Base-by-base conservation (phyloP, 139 green algal species). In the Chlamydomonas schloesseri region DNA sequence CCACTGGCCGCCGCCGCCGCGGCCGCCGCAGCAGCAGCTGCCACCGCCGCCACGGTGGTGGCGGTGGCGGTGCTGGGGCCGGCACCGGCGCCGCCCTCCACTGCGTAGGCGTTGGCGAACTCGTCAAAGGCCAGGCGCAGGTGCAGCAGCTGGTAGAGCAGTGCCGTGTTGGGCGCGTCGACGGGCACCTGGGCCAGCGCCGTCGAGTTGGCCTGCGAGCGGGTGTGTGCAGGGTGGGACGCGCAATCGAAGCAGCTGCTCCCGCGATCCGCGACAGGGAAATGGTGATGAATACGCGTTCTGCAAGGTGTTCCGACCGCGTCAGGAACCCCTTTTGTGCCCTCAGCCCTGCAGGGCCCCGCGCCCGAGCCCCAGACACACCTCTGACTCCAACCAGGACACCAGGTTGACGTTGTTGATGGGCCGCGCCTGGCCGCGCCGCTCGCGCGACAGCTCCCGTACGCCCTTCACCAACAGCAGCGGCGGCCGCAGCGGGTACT, bases 61-160 rank as follows among this genome's bases (percentile, higher is more conserved):
- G 69, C 69, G 2, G 17, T 20, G 1, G 36, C 34, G 60, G 60
- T 14, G 10, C n/a, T 29, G 1, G 15, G 31, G 1, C 67, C 28
- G 28, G 15, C 8, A 9, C 65, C 29, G 4, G 11, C 33, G 64
- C 64, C 69, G 28, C 17, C 31, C 21, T 81, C 70, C 1, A 71
- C 28, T 20, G 28, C 17, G 17, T 68, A 57, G 0, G 33, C 31
- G 26, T 58, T n/a, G 1, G 71, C 85, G 65, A 78, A 89, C 47
- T 86, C 76, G 47, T 89, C 85, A 3, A 89, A n/a, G 2, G 76
- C 76, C 55, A 89, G 71, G 36, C 85, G 76, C 76, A 86, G 42
- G 58, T 89, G 85, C 46, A 86, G 58, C 85, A 89, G 69, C 71
- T 89, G 85, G 77, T 89, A 81, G n/a, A 87, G 68, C 46, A 89